These are phyloP conservation scores for Elongisporangium senticosum DNA, from an alignment of 352 stramenopile genomes.

Conservation along the genomic window DNA sequence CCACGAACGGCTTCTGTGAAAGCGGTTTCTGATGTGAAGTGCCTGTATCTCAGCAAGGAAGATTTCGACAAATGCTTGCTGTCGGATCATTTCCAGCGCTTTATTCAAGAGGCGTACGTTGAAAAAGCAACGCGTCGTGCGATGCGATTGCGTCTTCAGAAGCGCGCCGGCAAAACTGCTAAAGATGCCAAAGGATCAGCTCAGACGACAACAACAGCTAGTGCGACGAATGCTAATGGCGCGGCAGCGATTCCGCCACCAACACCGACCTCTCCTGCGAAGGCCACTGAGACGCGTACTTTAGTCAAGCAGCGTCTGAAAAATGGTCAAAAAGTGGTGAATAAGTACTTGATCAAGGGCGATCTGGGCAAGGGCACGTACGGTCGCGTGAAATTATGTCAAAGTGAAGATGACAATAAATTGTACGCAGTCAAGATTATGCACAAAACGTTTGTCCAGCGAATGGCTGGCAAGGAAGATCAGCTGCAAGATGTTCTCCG, in stretches of 20 bases:
- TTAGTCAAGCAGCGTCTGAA: slow-evolving; percentile 80
- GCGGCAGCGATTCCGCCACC: slow-evolving; percentile 30
- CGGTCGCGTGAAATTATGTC: slow-evolving; percentile 78
- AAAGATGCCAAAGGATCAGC: slow-evolving; percentile 10
- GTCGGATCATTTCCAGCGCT: slow-evolving; percentile 79
- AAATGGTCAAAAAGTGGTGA: slow-evolving; percentile 86
- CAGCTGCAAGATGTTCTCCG: slow-evolving; percentile 78
- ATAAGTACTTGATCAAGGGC: slow-evolving; percentile 93
- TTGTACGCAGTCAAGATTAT: slow-evolving; percentile 89
- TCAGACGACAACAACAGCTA: slow-evolving; percentile 9
- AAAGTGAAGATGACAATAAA: slow-evolving; percentile 71
- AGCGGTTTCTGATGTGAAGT: slow-evolving; percentile 76
- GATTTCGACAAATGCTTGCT: slow-evolving; percentile 85
- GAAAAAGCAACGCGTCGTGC: slow-evolving; percentile 79
- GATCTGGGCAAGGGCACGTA: slow-evolving; percentile 89
- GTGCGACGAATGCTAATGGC: slow-evolving; percentile 17
- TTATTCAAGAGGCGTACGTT: slow-evolving; percentile 84
- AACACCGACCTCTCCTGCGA: slow-evolving; percentile 42
- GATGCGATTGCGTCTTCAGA: slow-evolving; percentile 72
- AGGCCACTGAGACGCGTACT: slow-evolving; percentile 72
- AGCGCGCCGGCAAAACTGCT: slow-evolving; percentile 29
- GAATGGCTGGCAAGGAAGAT: slow-evolving; percentile 83
- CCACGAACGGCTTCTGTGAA: slow-evolving; percentile 78
- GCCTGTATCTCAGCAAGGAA: slow-evolving; percentile 80
- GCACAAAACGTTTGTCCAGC: slow-evolving; percentile 87